Evolutionary conservation across 2,329 filamentous ascomycete genomes (phyloP).

Genomic region (Penicillium vulpinum): DNA sequence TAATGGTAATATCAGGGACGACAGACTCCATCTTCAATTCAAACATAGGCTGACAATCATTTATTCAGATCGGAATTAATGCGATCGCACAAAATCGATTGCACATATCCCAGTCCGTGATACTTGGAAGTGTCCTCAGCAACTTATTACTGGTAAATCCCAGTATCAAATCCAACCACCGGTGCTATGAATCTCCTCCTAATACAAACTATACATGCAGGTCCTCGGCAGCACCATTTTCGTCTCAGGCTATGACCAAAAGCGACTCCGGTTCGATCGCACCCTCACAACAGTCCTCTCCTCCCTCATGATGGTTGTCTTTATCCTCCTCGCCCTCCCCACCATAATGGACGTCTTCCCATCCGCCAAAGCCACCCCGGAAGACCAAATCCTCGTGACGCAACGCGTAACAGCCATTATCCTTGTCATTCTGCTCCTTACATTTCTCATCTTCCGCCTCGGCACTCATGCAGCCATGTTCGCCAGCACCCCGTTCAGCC

Average conservation of each 20-base stretch:
- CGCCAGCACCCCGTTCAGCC: constrained; percentile 11
- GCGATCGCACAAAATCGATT: constrained; percentile 69
- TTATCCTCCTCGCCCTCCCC: constrained; percentile 18
- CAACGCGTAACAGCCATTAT: constrained; percentile 14
- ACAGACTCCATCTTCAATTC: not conserved
- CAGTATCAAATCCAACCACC: not conserved
- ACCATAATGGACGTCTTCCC: constrained; percentile 20
- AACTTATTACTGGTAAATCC: constrained; percentile 70
- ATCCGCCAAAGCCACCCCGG: constrained; percentile 9
- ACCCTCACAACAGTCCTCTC: constrained; percentile 22
- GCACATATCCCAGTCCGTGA: constrained; percentile 78
- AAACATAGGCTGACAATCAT: not conserved
- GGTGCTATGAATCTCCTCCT: not conserved
- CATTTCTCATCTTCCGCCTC: constrained; percentile 18
- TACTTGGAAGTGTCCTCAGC: constrained; percentile 81
- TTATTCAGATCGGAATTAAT: constrained; percentile 54
- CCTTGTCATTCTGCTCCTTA: constrained; percentile 7
- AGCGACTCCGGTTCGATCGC: constrained; percentile 19
- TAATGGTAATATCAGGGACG: constrained; percentile 66
- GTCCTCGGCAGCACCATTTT: constrained; percentile 17
- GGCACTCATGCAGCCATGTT: constrained; percentile 18
- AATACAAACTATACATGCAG: not conserved
- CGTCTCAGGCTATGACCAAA: constrained; percentile 17
- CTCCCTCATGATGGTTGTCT: constrained; percentile 22
- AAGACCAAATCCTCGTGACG: constrained; percentile 8